Evolutionary conservation across 768 basidiomycete genomes (phyloP).

Genomic region (Cystobasidiopsis lactophilus): DNA sequence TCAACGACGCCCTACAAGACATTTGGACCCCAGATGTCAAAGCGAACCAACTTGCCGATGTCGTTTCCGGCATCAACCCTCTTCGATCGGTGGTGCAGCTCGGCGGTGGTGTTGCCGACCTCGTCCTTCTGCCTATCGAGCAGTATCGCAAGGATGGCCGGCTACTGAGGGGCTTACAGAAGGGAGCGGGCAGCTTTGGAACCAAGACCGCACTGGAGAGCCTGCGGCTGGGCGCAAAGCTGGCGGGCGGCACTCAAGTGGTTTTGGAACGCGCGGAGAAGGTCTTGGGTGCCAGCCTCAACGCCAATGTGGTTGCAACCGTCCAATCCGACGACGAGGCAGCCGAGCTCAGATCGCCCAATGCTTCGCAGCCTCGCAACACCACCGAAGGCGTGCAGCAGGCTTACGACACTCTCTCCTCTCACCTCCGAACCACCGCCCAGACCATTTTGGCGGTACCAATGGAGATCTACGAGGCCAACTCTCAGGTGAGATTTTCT

Average conservation of each 20-base stretch:
- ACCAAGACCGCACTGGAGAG: constrained; percentile 89
- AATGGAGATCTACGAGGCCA: constrained; percentile 96
- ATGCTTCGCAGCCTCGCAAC: constrained; percentile 71
- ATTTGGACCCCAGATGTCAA: constrained; percentile 99
- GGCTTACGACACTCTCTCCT: constrained; percentile 71
- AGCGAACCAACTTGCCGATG: constrained; percentile 88
- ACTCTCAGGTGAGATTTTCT: constrained; percentile 46
- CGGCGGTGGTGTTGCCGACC: constrained; percentile 85
- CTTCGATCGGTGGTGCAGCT: constrained; percentile 94
- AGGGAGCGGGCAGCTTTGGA: constrained; percentile 78
- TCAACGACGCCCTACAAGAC: constrained; percentile 61
- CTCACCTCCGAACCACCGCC: constrained; percentile 75
- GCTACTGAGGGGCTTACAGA: constrained; percentile 74
- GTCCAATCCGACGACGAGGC: not conserved
- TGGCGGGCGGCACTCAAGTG: constrained; percentile 94
- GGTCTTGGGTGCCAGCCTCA: constrained; percentile 48
- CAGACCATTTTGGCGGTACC: constrained; percentile 97
- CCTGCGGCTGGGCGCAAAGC: constrained; percentile 71
- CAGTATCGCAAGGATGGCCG: constrained; percentile 96
- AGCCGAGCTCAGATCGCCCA: constrained; percentile 35
- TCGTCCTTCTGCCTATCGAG: constrained; percentile 82
- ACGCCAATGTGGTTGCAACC: constrained; percentile 32
- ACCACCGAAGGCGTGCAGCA: constrained; percentile 68
- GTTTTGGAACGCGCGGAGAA: constrained; percentile 86
- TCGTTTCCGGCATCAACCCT: constrained; percentile 87